These are phyloP conservation scores for Moelleriella libera DNA, from an alignment of 2,329 filamentous ascomycete species.

Conservation along the genomic window DNA sequence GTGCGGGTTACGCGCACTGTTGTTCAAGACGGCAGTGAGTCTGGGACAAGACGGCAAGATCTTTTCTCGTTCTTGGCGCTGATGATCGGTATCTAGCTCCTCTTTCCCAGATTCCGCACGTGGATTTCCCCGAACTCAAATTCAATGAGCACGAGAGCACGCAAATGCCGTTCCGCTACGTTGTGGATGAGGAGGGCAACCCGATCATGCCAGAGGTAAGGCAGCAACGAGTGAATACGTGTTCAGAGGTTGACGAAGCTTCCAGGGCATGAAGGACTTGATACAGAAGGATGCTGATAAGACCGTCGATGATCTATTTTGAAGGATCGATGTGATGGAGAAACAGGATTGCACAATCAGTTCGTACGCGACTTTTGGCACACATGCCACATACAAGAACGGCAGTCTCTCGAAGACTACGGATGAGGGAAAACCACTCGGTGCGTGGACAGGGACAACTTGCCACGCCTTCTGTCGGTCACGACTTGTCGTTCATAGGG, in stretches of 20 bases:
- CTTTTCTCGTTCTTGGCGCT: neutral
- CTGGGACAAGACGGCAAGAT: slow-evolving; percentile 9
- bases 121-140: slow-evolving; percentile 80
- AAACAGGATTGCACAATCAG: neutral
- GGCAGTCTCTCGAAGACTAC: no score
- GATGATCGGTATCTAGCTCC: slow-evolving; percentile 37
- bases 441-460: no score
- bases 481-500: no score
- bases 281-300: slow-evolving; percentile 93
- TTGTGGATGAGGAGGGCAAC: slow-evolving; percentile 57
- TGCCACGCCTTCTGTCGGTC: no score
- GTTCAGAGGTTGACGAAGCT: slow-evolving; percentile 9
- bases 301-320: slow-evolving; percentile 72
- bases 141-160: slow-evolving; percentile 89
- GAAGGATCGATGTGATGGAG: neutral
- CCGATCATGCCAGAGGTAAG: slow-evolving; percentile 85
- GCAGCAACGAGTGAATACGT: neutral
- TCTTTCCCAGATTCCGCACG: slow-evolving; percentile 64
- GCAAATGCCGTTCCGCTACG: slow-evolving; percentile 96
- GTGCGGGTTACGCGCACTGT: slow-evolving; percentile 87
- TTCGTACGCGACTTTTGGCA: neutral
- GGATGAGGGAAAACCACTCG: no score
- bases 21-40: slow-evolving; percentile 62
- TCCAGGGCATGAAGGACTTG: slow-evolving; percentile 81
- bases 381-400: no score